Percentiles rank a stretch among this genome's conserved stretches.
These are phyloP conservation scores for Yamadazyma insecticola DNA, from an alignment of 805 yeast genomes.

Conservation along the genomic window DNA sequence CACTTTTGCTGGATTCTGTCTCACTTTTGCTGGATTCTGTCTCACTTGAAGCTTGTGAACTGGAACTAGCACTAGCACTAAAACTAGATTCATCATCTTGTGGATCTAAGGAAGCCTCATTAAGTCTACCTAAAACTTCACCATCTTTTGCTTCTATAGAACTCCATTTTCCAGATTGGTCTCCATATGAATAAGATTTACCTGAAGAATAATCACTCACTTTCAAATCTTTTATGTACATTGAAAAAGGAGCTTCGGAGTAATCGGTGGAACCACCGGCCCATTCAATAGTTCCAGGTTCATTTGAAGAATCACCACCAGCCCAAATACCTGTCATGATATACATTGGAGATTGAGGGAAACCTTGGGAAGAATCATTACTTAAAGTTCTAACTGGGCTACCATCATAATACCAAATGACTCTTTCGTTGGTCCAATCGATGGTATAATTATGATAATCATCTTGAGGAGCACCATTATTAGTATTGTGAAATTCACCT, in stretches of 20 bases:
- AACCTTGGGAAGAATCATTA: slow-evolving; percentile 52
- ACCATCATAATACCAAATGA: slow-evolving; percentile 73
- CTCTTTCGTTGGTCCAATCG: slow-evolving; percentile 68
- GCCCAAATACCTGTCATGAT: slow-evolving; percentile 70
- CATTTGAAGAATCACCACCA: slow-evolving; percentile 66
- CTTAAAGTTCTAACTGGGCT: slow-evolving; percentile 58
- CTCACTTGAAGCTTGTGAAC: slow-evolving; percentile 1
- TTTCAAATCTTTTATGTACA: slow-evolving; percentile 52
- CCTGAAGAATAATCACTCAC: slow-evolving; percentile 68
- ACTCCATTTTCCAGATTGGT: slow-evolving; percentile 50
- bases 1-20: not conserved
- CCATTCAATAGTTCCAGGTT: slow-evolving; percentile 71
- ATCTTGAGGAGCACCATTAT: slow-evolving; percentile 47
- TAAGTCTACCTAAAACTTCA: slow-evolving; percentile 52
- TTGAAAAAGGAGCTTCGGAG: slow-evolving; percentile 58
- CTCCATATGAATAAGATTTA: slow-evolving; percentile 48
- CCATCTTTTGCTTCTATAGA: slow-evolving; percentile 59
- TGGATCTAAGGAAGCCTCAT: slow-evolving; percentile 30
- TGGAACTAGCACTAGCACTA: slow-evolving; percentile 14
- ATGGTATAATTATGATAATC: slow-evolving; percentile 71
- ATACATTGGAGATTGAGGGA: slow-evolving; percentile 84
- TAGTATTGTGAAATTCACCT: slow-evolving; percentile 62
- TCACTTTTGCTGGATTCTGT: slow-evolving; percentile 1
- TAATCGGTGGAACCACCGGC: slow-evolving; percentile 73
- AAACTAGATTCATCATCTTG: slow-evolving; percentile 20